Base-by-base conservation (phyloP, 2,329 filamentous ascomycete species). In the Alternaria arbusti region DNA sequence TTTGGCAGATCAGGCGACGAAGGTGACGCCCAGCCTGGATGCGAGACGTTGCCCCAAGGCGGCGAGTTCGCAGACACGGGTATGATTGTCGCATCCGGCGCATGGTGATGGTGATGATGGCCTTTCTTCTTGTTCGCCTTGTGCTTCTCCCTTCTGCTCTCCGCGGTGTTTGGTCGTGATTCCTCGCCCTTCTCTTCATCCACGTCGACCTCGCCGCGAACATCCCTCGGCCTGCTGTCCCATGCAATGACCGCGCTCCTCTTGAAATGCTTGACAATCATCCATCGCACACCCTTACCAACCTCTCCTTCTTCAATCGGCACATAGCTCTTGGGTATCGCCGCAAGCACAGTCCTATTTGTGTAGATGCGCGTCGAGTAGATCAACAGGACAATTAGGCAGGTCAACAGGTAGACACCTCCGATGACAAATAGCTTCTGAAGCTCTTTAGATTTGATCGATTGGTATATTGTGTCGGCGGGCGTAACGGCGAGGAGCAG, bases 11-110 rank as follows among this genome's bases (percentile, higher is more conserved):
- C 91, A 9, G 87, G 83, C 1, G 89, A 91, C 28, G 87, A 86
- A 6, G 95, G 95, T 3, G 93, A 92, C 3, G 91, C 91, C 95
- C 96, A 98, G 55, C 95, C 96, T 15, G 89, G 85, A 77, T 99
- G 96, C 63, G 92, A 88, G 56, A 98, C 89, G n/a, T 88, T 82
- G 22, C 92, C 93, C 95, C 95, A 98, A 67, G 82, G 87, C 25
- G 91, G 87, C 46, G 72, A 84, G 76, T 67, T 59, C 60, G 78
- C 55, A 73, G 82, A 75, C 67, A 85, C 72, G 9, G 76, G 71
- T 10, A 84, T 79, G 26, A 80, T 73, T 3, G 74, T 80, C 20
- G 70, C 67, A 20, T 74, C 66, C 22, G 63, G 66, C 17, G 64
- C 64, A 57, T 74, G 73, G 30, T 70, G 73, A 44, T 70, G 67